These are phyloP conservation scores for Debaryomycetaceae sp. DNA, from an alignment of 1,139 yeast genomes.

Conservation along the genomic window DNA sequence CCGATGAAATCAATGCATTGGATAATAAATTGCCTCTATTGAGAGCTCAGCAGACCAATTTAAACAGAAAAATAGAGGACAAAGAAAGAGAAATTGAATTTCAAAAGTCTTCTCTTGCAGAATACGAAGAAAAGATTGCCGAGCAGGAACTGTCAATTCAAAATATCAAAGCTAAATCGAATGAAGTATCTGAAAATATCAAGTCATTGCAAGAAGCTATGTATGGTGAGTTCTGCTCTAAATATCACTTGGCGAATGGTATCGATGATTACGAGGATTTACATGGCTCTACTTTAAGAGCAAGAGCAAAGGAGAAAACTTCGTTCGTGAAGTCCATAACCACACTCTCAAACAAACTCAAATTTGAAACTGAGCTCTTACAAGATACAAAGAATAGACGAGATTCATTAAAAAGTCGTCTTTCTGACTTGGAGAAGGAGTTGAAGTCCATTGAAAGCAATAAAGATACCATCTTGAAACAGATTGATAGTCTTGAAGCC, in stretches of 20 bases:
- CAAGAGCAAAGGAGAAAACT: constrained; percentile 61
- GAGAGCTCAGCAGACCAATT: constrained; percentile 46
- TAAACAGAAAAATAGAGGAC: constrained; percentile 54
- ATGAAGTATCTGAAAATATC: constrained; percentile 24
- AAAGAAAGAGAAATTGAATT: constrained; percentile 53
- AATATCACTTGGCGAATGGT: constrained; percentile 47
- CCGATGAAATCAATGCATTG: constrained; percentile 52
- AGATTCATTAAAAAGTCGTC: constrained; percentile 29
- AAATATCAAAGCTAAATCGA: constrained; percentile 29
- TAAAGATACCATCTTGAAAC: constrained; percentile 30
- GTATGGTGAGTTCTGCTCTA: constrained; percentile 53
- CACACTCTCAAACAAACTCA: constrained; percentile 57
- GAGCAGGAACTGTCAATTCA: constrained; percentile 20
- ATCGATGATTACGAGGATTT: constrained; percentile 66
- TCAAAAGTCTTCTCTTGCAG: constrained; percentile 28
- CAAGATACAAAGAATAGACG: constrained; percentile 49
- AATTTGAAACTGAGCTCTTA: constrained; percentile 60
- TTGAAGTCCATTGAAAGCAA: constrained; percentile 27
- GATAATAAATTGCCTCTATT: constrained; percentile 55
- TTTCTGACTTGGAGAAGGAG: constrained; percentile 28
- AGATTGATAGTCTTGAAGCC: constrained; percentile 47
- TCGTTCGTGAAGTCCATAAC: constrained; percentile 59
- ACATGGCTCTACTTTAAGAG: constrained; percentile 61
- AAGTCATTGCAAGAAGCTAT: constrained; percentile 39
- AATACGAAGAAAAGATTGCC: constrained; percentile 15